A percentile compares a stretch with the other conserved stretches of the same genome.
phyloP scores from a whole-genome alignment of 306 rosid genomes.

The Abrus pulchellus region DNA sequence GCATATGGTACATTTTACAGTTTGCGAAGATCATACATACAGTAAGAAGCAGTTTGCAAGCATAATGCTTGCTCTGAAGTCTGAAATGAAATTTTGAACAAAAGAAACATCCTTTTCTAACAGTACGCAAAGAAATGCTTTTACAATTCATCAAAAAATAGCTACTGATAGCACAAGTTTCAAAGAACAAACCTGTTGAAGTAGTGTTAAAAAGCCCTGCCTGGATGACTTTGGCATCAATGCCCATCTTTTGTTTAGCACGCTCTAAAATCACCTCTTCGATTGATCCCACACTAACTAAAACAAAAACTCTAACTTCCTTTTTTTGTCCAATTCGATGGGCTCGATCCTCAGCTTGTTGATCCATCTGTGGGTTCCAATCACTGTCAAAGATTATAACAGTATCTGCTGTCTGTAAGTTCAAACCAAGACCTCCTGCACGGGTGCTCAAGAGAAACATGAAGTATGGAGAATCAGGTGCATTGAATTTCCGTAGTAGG shows the following conservation, averaged over 20 bases:
- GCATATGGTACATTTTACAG: neutral
- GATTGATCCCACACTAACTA: constrained; percentile 92
- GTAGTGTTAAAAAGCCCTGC: constrained; percentile 94
- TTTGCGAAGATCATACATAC: constrained; percentile 10
- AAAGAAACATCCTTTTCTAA: constrained; percentile 11
- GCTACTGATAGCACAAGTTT: constrained; percentile 13
- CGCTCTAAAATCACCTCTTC: constrained; percentile 97
- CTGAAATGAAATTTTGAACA: constrained; percentile 22
- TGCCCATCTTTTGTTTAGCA: constrained; percentile 97
- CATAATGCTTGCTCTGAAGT: neutral
- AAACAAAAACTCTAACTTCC: constrained; percentile 90
- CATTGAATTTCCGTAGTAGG: constrained; percentile 73
- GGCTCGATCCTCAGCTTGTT: constrained; percentile 97
- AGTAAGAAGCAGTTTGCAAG: constrained; percentile 34
- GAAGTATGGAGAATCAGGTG: constrained; percentile 81
- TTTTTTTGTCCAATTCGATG: constrained; percentile 95
- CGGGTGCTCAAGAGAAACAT: constrained; percentile 98
- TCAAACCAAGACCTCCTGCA: constrained; percentile 95
- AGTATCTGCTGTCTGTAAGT: constrained; percentile 90
- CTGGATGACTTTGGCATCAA: constrained; percentile 96
- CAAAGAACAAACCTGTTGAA: constrained; percentile 78
- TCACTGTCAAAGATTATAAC: constrained; percentile 92
- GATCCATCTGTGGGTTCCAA: constrained; percentile 99
- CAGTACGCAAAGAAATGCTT: constrained; percentile 24
- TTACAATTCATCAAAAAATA: neutral